These are phyloP conservation scores for Coprinellus micaceus DNA, from an alignment of 768 basidiomycete species.

Conservation along the genomic window DNA sequence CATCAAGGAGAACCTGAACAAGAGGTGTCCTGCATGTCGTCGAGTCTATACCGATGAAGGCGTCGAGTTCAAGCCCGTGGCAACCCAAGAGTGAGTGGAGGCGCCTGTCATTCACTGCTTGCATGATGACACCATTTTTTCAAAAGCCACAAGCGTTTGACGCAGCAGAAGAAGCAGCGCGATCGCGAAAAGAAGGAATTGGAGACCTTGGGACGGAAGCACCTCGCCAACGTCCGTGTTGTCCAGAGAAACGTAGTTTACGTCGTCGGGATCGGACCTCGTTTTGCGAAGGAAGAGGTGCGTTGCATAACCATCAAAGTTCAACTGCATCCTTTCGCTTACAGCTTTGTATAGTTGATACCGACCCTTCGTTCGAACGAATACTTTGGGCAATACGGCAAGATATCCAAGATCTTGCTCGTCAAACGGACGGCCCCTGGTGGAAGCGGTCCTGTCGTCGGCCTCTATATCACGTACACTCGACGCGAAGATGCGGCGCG, in stretches of 20 bases:
- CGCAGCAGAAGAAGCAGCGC: constrained; percentile 91
- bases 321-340: too few species aligned
- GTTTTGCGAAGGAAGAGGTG: constrained; percentile 96
- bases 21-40: constrained; percentile 94
- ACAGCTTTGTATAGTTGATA: too few species aligned
- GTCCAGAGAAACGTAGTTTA: constrained; percentile 95
- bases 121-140: constrained; percentile 9
- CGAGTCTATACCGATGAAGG: constrained; percentile 88
- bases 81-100: constrained; percentile 84
- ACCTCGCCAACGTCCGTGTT: constrained; percentile 91
- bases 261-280: constrained; percentile 90
- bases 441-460: constrained; percentile 70
- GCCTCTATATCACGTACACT: constrained; percentile 96
- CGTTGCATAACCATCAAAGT: constrained; percentile 21
- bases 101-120: constrained; percentile 15
- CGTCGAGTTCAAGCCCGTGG: constrained; percentile 93
- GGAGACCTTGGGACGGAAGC: constrained; percentile 76
- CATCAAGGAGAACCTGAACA: constrained; percentile 93
- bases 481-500: constrained; percentile 92
- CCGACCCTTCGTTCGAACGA: constrained; percentile 90
- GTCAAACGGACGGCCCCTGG: constrained; percentile 83
- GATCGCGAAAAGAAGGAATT: constrained; percentile 96
- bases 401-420: constrained; percentile 92
- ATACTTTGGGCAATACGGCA: constrained; percentile 98
- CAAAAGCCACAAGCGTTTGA: constrained; percentile 85